Conservation (phyloP, 2,329 filamentous ascomycete genomes). For the Penicillium sp. region DNA sequence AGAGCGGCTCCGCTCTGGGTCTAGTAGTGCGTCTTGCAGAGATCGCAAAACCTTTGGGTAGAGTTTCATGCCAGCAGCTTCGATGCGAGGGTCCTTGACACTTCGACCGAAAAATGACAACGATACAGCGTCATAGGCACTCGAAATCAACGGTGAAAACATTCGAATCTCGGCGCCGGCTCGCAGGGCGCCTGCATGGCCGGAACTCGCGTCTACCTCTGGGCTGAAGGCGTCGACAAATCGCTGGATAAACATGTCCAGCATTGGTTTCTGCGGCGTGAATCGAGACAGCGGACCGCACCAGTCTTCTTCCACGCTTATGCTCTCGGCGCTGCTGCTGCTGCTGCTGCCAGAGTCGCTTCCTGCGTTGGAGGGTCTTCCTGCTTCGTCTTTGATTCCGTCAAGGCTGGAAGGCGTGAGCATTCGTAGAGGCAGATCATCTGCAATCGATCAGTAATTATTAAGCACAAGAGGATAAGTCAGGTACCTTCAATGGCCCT, state of each 20-base stretch:
- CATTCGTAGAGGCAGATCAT: constrained; percentile 2
- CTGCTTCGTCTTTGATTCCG: background rate
- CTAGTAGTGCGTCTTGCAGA: constrained; percentile 33
- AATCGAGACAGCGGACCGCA: constrained; percentile 15
- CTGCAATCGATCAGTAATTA: background rate
- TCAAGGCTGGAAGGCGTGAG: constrained; percentile 4
- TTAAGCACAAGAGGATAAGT: background rate
- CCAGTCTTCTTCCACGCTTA: constrained; percentile 13
- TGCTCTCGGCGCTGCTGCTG: constrained; percentile 14
- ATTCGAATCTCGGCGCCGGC: constrained; percentile 36
- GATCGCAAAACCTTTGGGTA: constrained; percentile 34
- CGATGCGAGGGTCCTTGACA: constrained; percentile 30
- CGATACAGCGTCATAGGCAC: constrained; percentile 36
- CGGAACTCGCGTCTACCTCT: constrained; percentile 30
- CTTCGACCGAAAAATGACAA: constrained; percentile 38
- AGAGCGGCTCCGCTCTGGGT: constrained; percentile 33
- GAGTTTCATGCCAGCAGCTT: constrained; percentile 28
- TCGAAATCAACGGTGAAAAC: constrained; percentile 35
- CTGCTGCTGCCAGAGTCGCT: constrained; percentile 12
- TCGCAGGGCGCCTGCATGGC: constrained; percentile 33
- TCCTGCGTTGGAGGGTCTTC: background rate
- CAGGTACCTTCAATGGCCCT: background rate
- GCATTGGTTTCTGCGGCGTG: constrained; percentile 18
- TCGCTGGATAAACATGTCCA: constrained; percentile 36
- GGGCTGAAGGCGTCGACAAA: constrained; percentile 40